phyloP scores from a whole-genome alignment of 805 yeast genomes.

The Saccharomycopsis javanensis region DNA sequence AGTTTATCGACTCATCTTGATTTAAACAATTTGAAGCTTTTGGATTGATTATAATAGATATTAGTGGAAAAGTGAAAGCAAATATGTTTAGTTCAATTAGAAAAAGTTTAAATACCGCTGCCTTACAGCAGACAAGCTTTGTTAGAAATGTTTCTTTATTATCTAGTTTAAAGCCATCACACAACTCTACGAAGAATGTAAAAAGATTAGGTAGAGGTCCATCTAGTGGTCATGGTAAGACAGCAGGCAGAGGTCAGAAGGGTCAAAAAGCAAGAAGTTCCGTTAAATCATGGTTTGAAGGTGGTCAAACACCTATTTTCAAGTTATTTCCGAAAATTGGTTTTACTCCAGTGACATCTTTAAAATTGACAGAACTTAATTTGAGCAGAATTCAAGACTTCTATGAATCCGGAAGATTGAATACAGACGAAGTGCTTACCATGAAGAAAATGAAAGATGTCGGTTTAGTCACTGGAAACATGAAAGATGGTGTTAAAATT shows the following conservation, averaged over 20 bases:
- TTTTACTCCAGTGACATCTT: constrained; percentile 56
- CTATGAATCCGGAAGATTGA: constrained; percentile 54
- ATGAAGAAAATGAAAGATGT: constrained; percentile 68
- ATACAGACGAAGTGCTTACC: constrained; percentile 53
- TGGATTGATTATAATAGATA: no score
- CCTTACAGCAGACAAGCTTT: background rate
- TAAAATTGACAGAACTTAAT: constrained; percentile 48
- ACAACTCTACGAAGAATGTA: constrained; percentile 47
- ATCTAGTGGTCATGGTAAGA: constrained; percentile 85
- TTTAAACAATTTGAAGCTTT: no score
- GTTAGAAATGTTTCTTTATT: constrained; percentile 32
- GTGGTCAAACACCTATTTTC: constrained; percentile 94
- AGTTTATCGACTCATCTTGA: no score
- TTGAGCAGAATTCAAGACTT: constrained; percentile 62
- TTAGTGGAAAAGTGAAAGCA: background rate
- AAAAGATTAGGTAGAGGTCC: constrained; percentile 95
- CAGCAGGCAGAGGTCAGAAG: constrained; percentile 95
- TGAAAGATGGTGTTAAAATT: constrained; percentile 74
- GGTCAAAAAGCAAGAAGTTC: constrained; percentile 96
- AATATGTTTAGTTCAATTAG: background rate
- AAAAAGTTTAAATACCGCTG: background rate
- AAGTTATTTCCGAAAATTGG: constrained; percentile 83
- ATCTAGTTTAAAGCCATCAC: constrained; percentile 48
- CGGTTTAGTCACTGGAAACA: constrained; percentile 62
- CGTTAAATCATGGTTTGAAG: constrained; percentile 91